Conservation (phyloP, 2,329 filamentous ascomycete species). For the Diaporthe humulicola region DNA sequence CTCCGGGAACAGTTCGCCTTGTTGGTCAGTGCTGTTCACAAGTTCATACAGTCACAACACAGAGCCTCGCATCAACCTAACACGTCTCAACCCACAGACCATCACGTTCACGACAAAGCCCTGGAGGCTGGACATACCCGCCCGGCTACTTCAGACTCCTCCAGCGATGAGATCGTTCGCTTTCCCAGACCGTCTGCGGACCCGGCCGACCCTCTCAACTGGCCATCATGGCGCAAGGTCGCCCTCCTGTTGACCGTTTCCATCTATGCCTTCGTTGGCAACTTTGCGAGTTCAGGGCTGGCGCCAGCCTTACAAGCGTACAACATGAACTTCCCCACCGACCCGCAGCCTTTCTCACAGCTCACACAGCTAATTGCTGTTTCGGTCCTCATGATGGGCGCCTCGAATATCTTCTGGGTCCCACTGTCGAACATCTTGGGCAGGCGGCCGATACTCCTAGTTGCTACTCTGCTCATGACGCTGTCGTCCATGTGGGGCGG, state of each 20-base stretch:
- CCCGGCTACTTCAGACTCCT: background rate
- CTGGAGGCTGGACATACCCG: constrained; percentile 12
- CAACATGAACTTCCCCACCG: constrained; percentile 47
- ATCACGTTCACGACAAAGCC: constrained; percentile 14
- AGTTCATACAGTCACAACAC: background rate
- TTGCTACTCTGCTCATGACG: constrained; percentile 47
- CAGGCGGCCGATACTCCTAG: constrained; percentile 48
- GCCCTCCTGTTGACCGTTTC: constrained; percentile 46
- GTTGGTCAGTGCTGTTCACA: constrained; percentile 12
- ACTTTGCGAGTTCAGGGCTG: constrained; percentile 50
- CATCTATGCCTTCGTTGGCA: constrained; percentile 51
- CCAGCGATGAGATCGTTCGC: constrained; percentile 14
- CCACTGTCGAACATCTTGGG: constrained; percentile 53
- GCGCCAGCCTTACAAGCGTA: constrained; percentile 51
- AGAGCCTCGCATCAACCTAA: constrained; percentile 2
- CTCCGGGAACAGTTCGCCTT: constrained; percentile 23
- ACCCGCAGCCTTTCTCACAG: constrained; percentile 44
- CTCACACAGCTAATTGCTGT: constrained; percentile 51
- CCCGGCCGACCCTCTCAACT: constrained; percentile 23
- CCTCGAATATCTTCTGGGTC: constrained; percentile 53
- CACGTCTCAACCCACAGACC: background rate
- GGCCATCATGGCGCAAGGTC: constrained; percentile 16
- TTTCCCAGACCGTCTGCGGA: constrained; percentile 18
- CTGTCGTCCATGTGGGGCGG: constrained; percentile 47
- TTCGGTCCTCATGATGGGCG: constrained; percentile 49